Evolutionary conservation across 495 filamentous ascomycete genomes (phyloP), one percentile per base, ranked within the genome.

Genomic region (Pseudoneurospora amorphoporcata): DNA sequence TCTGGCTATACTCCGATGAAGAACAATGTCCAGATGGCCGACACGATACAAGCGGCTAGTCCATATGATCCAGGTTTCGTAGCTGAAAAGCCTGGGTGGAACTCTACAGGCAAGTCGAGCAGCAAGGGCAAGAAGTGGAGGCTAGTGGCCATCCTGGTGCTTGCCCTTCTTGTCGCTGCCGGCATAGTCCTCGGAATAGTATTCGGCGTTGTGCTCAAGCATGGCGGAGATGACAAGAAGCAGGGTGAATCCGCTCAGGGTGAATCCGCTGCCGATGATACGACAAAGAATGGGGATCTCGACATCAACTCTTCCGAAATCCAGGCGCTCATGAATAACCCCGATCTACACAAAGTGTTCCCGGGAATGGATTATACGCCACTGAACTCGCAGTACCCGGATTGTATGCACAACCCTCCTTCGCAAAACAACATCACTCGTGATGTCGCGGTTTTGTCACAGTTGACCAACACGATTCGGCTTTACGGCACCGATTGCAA

Each of bases 401-500:
- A 91, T 3, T 99, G 95, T 82, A 74, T 95, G 45, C 84, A 85
- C 71, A 87, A 90, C 76, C 92, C 92, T 6, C 92, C 95, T 0
- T 92, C 88, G 4, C 95, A 97, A 79, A 97, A 98, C 83, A 97
- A 98, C 76, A 86, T 99, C 76, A 99, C 95, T 7, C 88, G 92
- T 45, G 95, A 99, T 77, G 82, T 99, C 70, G 95, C 95, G 35
- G 90, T 97, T 10, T 87, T 99, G 19, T 94, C 93, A 4, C 94
- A 97, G 79, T 85, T 99, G 40, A 98, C 94, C 71, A 94, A 97
- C 79, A 90, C 88, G 3, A 86, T 99, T 58, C 92, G 95, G 2
- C 86, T 98, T 16, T 99, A 99, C 79, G 95, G 95, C 35, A 98
- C 93, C 17, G 95, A 99, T 82, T 99, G 95, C 86, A 98, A 98